phyloP scores from a whole-genome alignment of 208 protist species.

The Angomonas deanei region DNA sequence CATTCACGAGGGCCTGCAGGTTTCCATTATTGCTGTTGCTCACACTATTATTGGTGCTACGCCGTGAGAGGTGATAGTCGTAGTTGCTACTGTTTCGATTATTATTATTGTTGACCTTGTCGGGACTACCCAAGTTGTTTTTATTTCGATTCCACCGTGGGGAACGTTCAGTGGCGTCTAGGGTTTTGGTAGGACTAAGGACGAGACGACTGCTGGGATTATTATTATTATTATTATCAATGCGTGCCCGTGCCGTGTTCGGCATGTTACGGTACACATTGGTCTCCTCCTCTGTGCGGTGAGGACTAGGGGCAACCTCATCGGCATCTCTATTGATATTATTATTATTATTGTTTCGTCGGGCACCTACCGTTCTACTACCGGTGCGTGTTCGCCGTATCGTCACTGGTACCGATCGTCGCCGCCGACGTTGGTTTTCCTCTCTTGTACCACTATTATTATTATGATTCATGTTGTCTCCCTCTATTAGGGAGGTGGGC shows the following conservation, averaged over 20 bases:
- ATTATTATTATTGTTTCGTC: constrained; percentile 10
- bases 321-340: not conserved
- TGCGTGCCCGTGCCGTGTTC: not conserved
- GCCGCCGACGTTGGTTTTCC: constrained; percentile 4
- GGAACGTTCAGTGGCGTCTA: no score
- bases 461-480: not conserved
- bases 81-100: no score
- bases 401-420: constrained; percentile 27
- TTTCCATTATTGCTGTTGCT: not conserved
- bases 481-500: no score
- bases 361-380: constrained; percentile 19
- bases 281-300: not conserved
- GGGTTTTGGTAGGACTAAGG: no score
- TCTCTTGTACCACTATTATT: not conserved
- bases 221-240: not conserved
- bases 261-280: not conserved
- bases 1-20: not conserved
- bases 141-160: no score
- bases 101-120: no score
- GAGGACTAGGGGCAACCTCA: not conserved
- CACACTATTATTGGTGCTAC: not conserved
- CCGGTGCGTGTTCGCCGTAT: constrained; percentile 30
- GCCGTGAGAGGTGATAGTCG: no score
- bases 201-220: no score
- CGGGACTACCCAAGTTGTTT: no score